Evolutionary conservation across 805 yeast genomes (phyloP).

Genomic region (Wickerhamomyces silvicola): DNA sequence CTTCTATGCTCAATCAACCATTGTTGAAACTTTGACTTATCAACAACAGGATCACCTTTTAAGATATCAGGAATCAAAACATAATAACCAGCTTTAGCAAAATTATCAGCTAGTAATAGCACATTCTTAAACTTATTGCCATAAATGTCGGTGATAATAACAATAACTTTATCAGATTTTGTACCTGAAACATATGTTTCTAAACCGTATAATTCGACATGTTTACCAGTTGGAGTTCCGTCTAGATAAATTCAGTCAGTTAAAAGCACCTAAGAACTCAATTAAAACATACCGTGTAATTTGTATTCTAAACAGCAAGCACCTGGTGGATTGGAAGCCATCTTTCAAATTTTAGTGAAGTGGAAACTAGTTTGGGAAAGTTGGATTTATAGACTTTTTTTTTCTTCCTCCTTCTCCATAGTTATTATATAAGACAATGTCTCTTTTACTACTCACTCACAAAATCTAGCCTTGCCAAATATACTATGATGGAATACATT

Average conservation of each 20-base stretch:
- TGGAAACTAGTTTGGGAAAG: too few species aligned
- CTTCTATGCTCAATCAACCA: conserved; percentile 55
- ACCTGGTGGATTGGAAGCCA: conserved; percentile 50
- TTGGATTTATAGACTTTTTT: too few species aligned
- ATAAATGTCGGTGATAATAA: conserved; percentile 63
- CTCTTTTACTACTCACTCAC: too few species aligned
- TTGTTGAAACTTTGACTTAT: conserved; percentile 15
- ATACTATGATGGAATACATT: conserved; percentile 44
- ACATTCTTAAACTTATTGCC: conserved; percentile 57
- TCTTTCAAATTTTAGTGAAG: too few species aligned
- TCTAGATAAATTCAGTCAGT: conserved; percentile 17
- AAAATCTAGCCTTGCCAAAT: conserved; percentile 37
- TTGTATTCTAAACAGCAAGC: conserved; percentile 38
- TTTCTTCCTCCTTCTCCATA: too few species aligned
- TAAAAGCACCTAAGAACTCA: neutral
- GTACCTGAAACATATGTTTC: conserved; percentile 43
- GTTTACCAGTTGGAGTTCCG: conserved; percentile 43
- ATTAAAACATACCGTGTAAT: conserved; percentile 25
- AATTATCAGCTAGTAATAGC: conserved; percentile 56
- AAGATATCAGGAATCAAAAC: conserved; percentile 76
- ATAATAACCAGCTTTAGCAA: conserved; percentile 55
- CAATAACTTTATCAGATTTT: conserved; percentile 40
- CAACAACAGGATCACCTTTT: conserved; percentile 39
- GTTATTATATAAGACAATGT: too few species aligned
- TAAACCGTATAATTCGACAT: conserved; percentile 35